Evolutionary conservation across 1,284 basidiomycete species (phyloP), one percentile per base, ranked within the genome.

Genomic region (Pisolithus thermaeus): DNA sequence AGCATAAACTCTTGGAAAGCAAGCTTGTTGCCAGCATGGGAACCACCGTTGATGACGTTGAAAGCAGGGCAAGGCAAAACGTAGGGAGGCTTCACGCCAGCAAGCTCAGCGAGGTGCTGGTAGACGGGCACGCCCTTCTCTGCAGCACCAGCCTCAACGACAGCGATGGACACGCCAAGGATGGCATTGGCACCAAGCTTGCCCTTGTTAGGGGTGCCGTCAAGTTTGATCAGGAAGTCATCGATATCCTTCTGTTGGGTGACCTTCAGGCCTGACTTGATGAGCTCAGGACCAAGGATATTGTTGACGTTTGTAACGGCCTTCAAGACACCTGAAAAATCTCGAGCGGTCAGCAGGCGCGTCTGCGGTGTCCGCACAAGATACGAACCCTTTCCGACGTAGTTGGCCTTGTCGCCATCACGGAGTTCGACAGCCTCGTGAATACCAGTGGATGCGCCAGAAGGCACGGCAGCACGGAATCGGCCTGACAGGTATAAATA

Each of bases 1-100:
- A 99, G 83, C 97, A 99, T 99, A 81, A 99, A 99, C 77, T 99
- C 97, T 78, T 98, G 93, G 91, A 98, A 95, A 52, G 97, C 94
- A 59, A 99, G 90, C 72, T 95, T 93, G 84, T 99, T 99, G 54
- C 97, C 97, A 54, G 97, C 97, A 73, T 99, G 97, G 59, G 94
- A 97, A 60, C 97, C 97, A 74, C 97, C 97, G 77, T 99, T 99
- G 81, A 99, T 99, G 67, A 99, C 97, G 75, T 99, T 99, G 83
- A 97, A 93, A 55, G 91, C 86, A 50, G 94, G 97, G 69, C 73
- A 79, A 62, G 96, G 96, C 64, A 97, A 87, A 54, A 92, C 78
- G 75, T 88, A 98, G 44, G 96, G 96, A 54, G 90, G 80, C 74
- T 92, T 91, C 73, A 97, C 82, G 63, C 95, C 94, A 55, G 96